Evolutionary conservation across 139 green algal genomes (phyloP).

Genomic region (Chlorella sp.): DNA sequence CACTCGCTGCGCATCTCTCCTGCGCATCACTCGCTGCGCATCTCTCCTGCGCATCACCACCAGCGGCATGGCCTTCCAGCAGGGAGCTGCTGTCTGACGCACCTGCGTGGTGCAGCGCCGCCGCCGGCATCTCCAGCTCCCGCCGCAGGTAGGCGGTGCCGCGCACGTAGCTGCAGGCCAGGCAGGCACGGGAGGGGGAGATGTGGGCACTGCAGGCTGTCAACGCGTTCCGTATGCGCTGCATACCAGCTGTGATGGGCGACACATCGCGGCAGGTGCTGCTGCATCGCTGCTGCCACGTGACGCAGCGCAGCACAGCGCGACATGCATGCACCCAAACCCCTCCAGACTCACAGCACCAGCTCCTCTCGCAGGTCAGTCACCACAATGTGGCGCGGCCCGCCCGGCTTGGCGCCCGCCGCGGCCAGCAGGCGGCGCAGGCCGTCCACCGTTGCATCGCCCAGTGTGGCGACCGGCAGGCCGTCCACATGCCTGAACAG

Average conservation of each 20-base stretch:
- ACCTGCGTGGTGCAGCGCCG: conserved; percentile 85
- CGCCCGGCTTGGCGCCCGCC: conserved; percentile 59
- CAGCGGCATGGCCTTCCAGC: neutral
- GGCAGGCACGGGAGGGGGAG: neutral
- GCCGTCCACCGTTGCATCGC: conserved; percentile 50
- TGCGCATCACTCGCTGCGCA: too few relatives aligned
- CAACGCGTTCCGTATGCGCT: too few relatives aligned
- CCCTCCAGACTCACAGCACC: conserved; percentile 52
- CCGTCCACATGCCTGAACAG: conserved; percentile 38
- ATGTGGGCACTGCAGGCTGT: neutral
- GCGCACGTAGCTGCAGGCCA: conserved; percentile 64
- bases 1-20: too few relatives aligned
- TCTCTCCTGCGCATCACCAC: too few relatives aligned
- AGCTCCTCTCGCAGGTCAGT: conserved; percentile 92
- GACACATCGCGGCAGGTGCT: too few relatives aligned
- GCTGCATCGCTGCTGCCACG: too few relatives aligned
- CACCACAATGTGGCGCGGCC: conserved; percentile 68
- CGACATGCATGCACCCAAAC: too few relatives aligned
- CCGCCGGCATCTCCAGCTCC: conserved; percentile 88
- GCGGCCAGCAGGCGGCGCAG: conserved; percentile 65
- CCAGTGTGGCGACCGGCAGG: conserved; percentile 51
- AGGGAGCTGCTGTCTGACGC: neutral
- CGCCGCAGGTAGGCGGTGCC: conserved; percentile 79
- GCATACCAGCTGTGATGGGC: too few relatives aligned
- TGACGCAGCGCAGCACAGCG: too few relatives aligned